These are phyloP conservation scores for Neofusicoccum sp. DNA, from an alignment of 2,329 filamentous ascomycete species.

Conservation along the genomic window DNA sequence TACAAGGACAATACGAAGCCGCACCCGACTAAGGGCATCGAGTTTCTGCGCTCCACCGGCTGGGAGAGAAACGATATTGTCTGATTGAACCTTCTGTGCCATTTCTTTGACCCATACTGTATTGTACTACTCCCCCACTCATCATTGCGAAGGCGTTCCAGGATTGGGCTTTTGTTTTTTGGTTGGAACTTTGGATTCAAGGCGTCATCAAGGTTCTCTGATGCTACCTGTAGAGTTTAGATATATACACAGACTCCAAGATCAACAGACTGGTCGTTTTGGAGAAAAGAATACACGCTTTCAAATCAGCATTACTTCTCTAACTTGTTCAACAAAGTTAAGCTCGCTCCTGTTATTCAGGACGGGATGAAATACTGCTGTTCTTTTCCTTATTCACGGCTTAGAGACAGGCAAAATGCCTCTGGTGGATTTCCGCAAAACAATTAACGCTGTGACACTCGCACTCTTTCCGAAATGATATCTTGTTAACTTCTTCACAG, in stretches of 20 bases:
- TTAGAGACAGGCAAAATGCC: no score
- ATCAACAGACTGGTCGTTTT: not conserved
- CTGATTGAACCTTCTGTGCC: conserved; percentile 54
- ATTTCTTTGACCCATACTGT: not conserved
- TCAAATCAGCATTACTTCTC: no score
- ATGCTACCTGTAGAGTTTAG: not conserved
- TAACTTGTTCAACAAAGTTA: no score
- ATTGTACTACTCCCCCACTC: conserved; percentile 2
- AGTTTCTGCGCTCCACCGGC: conserved; percentile 67
- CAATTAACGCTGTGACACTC: no score
- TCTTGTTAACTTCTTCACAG: no score
- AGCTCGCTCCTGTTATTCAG: no score
- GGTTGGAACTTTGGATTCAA: not conserved
- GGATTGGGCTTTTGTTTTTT: not conserved
- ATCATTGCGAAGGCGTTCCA: not conserved
- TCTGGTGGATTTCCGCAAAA: no score
- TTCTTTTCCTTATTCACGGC: no score
- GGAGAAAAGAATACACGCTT: no score
- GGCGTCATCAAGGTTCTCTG: not conserved
- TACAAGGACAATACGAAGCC: conserved; percentile 71
- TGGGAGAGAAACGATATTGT: conserved; percentile 74
- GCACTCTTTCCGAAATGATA: no score
- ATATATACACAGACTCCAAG: not conserved
- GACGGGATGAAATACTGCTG: no score
- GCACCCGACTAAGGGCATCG: conserved; percentile 71